Evolutionary conservation across 495 filamentous ascomycete species (phyloP), one percentile per base, ranked within the genome.

Genomic region (Wilcoxina mikolae): DNA sequence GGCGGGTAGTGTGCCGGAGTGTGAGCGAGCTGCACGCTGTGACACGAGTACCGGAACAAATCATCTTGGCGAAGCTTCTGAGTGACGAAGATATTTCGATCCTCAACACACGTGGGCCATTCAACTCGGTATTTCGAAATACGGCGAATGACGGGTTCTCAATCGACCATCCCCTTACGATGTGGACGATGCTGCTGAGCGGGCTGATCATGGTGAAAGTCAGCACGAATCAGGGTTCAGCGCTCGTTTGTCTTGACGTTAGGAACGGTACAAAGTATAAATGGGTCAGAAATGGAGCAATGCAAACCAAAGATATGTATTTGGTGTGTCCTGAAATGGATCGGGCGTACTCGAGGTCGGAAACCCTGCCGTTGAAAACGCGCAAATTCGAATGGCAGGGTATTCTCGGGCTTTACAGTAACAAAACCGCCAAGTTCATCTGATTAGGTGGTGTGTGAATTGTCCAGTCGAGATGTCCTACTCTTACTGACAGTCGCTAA

Each of bases 191-290:
- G 49, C 50, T 65, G 7, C 15, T 55, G 3, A 67, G 61, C 35
- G 67, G 67, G 18, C 42, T 67, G 15, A 54, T 65, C 18, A 47
- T 66, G 31, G 44, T 68, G 12, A 59, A 68, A 44, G 66, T 69
- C 28, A 55, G 56, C 18, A 58, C 57, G 33, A 33, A 42, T 3
- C 31, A 44, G 22, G 60, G 61, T 20, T 38, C 53, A 15, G 58
- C 60, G 23, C 49, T 64, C 5, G 48, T 57, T 22, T 62, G 60
- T 25, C 29, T 64, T 1, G 61, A 64, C 42, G 60, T 51, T 10
- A 29, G 61, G 7, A 12, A 58, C 47, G 35, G 58, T 26, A 57
- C 43, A 56, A 50, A 50, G 47, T 50, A 17, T 35, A 35, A 7
- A 15, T 35, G 31, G 7, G 31, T 35, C 31, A 35, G n/a, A n/a